These are phyloP conservation scores for Amanita rubescens DNA, from an alignment of 768 basidiomycete genomes.

Conservation along the genomic window DNA sequence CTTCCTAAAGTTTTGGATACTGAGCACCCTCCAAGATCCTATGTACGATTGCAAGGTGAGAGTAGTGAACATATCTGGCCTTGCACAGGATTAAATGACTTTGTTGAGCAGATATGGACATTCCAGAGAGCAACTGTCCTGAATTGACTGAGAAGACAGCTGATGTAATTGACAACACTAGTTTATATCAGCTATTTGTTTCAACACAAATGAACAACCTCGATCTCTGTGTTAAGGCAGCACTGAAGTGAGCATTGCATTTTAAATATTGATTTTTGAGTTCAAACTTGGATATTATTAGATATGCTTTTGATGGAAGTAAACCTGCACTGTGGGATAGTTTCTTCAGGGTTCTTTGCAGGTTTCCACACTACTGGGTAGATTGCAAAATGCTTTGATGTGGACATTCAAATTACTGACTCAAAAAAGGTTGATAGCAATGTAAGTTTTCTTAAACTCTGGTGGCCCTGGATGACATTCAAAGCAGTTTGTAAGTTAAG, in stretches of 20 bases:
- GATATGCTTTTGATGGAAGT: no score
- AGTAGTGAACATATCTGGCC: no score
- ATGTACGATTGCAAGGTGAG: not conserved
- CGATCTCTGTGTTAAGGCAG: conserved; percentile 12
- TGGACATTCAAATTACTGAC: not conserved
- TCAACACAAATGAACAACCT: conserved; percentile 20
- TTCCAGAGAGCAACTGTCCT: conserved; percentile 7
- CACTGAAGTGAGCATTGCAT: not conserved
- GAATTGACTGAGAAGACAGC: conserved; percentile 13
- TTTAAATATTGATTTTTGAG: not conserved
- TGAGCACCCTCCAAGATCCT: not conserved
- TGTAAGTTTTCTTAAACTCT: not conserved
- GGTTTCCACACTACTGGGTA: not conserved
- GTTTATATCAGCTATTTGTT: conserved; percentile 15
- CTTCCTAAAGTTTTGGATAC: not conserved
- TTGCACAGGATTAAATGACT: no score
- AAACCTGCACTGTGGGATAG: not conserved
- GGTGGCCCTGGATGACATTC: not conserved
- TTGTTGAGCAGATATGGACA: conserved; percentile 13
- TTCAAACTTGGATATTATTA: no score
- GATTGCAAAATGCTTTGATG: not conserved
- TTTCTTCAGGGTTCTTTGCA: not conserved
- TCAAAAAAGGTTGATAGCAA: not conserved
- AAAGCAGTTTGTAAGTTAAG: not conserved
- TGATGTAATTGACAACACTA: conserved; percentile 9